Evolutionary conservation across 129 eudicot species (phyloP).

Genomic region (Saposhnikovia divaricata): DNA sequence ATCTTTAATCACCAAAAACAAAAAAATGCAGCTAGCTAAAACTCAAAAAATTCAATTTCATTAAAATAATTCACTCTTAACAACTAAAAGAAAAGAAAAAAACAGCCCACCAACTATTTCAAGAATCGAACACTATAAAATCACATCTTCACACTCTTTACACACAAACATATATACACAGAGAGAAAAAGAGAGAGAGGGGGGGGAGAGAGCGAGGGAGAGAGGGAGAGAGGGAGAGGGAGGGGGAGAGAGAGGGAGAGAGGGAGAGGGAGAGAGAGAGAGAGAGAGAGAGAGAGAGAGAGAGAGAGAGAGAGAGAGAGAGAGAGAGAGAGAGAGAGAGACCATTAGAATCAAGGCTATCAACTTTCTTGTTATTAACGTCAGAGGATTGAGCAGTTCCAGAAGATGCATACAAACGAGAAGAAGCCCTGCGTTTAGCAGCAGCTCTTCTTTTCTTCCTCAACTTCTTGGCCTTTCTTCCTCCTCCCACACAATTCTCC

Average conservation of each 20-base stretch:
- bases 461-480: constrained; percentile 26
- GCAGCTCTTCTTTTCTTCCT: constrained; percentile 27
- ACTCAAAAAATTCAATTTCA: background rate
- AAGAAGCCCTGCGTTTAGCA: constrained; percentile 41
- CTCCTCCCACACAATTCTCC: constrained; percentile 54
- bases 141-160: background rate
- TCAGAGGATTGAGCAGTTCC: constrained; percentile 28
- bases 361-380: constrained; percentile 7
- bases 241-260: background rate
- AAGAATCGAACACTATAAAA: background rate
- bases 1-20: background rate
- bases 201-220: background rate
- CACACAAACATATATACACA: background rate
- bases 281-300: background rate
- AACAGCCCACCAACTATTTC: background rate
- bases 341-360: constrained; percentile 31
- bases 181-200: constrained; percentile 1
- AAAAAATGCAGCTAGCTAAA: background rate
- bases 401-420: constrained; percentile 25
- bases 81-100: background rate
- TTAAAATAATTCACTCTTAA: background rate
- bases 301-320: background rate
- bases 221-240: background rate
- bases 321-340: background rate
- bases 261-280: constrained; percentile 9